Evolutionary conservation across 2,329 filamentous ascomycete genomes (phyloP), one percentile per base, ranked within the genome.

Genomic region (Fusarium musae): DNA sequence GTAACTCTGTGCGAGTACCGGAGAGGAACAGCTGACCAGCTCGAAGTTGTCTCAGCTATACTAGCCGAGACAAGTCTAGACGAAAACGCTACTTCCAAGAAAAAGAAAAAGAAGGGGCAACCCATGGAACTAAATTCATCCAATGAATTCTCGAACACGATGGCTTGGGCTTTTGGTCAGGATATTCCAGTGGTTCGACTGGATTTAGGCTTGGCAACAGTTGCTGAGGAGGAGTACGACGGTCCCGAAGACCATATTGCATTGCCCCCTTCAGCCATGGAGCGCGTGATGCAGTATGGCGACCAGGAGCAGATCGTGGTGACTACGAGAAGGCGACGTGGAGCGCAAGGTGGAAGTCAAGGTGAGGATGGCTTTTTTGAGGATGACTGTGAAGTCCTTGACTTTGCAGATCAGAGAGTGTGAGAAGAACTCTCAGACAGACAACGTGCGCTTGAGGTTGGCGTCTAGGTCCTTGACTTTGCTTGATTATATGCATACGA

Each of bases 321-420:
- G 23, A 97, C 93, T 21, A 96, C 94, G 5, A 88, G 94, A 69
- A 87, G 93, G 59, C 89, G 93, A 66, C 89, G 87, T 44, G 84
- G 85, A 43, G 86, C 85, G 57, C 85, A 87, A 59, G 80, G 83
- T 42, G 81, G 83, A 21, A 84, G 85, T 36, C 79, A 82, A 43
- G 91, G 91, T 49, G 92, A 93, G 64, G 91, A 92, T 62, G 93
- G 92, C 5, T 97, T 97, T 82, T 97, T 97, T 78, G 95, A 97
- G 82, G 94, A 97, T 80, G 95, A 97, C 79, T 96, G 93, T 75
- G 94, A 97, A 80, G 93, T 97, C 64, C 87, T 97, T 71, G 94
- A 97, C 83, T 97, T 96, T 87, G 93, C 94, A 30, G 90, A 91
- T 77, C 90, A 92, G 82, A 84, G 90, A 79, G 90, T 91, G 37